Conservation (phyloP, 176 grass and related monocot species). For the Oryza glumipatula region DNA sequence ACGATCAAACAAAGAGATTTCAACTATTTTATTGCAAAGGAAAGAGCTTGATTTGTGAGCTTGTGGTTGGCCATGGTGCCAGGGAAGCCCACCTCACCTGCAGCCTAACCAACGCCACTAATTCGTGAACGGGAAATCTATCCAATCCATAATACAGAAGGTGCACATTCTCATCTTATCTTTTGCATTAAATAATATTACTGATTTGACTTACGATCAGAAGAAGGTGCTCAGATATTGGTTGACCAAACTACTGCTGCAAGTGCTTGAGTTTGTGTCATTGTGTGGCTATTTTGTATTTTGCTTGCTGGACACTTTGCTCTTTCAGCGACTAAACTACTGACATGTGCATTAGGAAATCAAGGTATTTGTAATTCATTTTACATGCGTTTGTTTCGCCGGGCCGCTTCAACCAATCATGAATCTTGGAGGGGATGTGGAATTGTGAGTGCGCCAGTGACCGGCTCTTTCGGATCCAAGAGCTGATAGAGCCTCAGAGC, state of each 20-base stretch:
- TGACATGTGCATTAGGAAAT: background rate
- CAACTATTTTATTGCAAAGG: background rate
- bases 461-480: background rate
- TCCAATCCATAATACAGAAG: slow-evolving; percentile 5
- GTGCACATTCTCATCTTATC: slow-evolving; percentile 30
- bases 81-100: slow-evolving; percentile 28
- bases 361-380: background rate
- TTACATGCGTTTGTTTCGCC: slow-evolving; percentile 30
- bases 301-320: background rate
- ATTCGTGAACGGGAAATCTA: slow-evolving; percentile 15
- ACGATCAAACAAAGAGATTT: background rate
- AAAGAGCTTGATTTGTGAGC: background rate
- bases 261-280: background rate
- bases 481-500: background rate
- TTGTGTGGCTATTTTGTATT: slow-evolving; percentile 30
- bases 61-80: slow-evolving; percentile 31
- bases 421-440: background rate
- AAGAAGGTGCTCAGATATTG: slow-evolving; percentile 18
- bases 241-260: slow-evolving; percentile 40
- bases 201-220: slow-evolving; percentile 36
- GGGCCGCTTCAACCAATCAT: background rate
- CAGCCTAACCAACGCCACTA: slow-evolving; percentile 8
- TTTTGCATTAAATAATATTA: background rate
- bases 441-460: background rate
- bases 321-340: slow-evolving; percentile 13